These are phyloP conservation scores for Nadsonia starkeyi-henricii DNA, from an alignment of 1,139 yeast genomes.

Conservation along the genomic window DNA sequence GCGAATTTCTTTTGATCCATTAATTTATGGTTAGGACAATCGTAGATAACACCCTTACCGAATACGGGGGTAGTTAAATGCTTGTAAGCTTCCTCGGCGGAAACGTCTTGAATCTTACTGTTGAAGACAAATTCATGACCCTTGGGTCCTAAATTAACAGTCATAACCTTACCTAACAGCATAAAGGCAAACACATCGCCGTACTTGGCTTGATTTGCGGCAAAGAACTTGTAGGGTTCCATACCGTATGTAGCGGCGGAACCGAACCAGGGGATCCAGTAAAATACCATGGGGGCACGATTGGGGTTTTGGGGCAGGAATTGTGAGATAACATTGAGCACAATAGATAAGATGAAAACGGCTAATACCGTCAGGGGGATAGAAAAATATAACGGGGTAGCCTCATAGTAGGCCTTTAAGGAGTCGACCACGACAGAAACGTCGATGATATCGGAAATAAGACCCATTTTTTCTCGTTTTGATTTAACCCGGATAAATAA, in stretches of 20 bases:
- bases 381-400: conserved; percentile 15
- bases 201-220: conserved; percentile 57
- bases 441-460: not conserved
- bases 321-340: conserved; percentile 60
- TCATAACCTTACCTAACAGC: conserved; percentile 81
- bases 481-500: too few relatives aligned
- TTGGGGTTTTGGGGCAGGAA: conserved; percentile 44
- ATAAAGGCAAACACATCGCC: conserved; percentile 91
- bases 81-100: conserved; percentile 91
- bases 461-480: not conserved
- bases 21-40: conserved; percentile 81
- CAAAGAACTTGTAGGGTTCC: conserved; percentile 86
- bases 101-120: conserved; percentile 77
- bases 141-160: conserved; percentile 91
- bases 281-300: conserved; percentile 64
- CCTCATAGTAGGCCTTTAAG: not conserved
- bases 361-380: conserved; percentile 15
- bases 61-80: conserved; percentile 95
- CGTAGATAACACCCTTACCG: conserved; percentile 94
- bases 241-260: conserved; percentile 79
- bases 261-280: conserved; percentile 94
- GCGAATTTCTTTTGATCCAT: conserved; percentile 99
- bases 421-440: not conserved
- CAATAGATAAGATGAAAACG: conserved; percentile 25
- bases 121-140: conserved; percentile 95